phyloP scores from a whole-genome alignment of 768 basidiomycete genomes.

The Podaxis sp. region DNA sequence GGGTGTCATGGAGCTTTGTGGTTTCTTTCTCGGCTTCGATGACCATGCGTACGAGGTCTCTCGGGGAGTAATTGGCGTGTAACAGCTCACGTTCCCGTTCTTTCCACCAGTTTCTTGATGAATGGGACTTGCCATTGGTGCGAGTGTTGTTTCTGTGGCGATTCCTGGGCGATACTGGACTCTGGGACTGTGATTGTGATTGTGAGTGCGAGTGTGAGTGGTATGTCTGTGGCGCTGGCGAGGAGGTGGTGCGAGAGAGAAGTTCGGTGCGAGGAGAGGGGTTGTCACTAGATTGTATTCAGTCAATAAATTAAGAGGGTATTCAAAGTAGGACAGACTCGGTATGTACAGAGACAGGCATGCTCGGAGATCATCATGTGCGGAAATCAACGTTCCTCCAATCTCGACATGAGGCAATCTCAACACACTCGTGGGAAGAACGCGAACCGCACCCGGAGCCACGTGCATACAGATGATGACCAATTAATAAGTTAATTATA shows the following conservation, averaged over 20 bases:
- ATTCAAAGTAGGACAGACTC: slow-evolving; percentile 8
- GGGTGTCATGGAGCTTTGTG: slow-evolving; percentile 31
- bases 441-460: neutral
- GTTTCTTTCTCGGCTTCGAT: slow-evolving; percentile 36
- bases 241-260: slow-evolving; percentile 19
- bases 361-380: neutral
- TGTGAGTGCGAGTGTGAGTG: neutral
- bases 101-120: slow-evolving; percentile 2
- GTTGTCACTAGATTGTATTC: slow-evolving; percentile 1
- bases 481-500: neutral
- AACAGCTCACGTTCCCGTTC: slow-evolving; percentile 23
- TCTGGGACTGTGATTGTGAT: slow-evolving; percentile 5
- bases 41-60: slow-evolving; percentile 32
- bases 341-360: slow-evolving; percentile 10
- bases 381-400: neutral
- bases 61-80: slow-evolving; percentile 21
- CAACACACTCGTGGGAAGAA: slow-evolving; percentile 1
- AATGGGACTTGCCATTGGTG: neutral
- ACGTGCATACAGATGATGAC: neutral
- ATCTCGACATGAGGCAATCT: slow-evolving; percentile 5
- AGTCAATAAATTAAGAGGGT: slow-evolving; percentile 6
- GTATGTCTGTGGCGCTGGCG: slow-evolving; percentile 4
- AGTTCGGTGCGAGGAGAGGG: slow-evolving; percentile 25
- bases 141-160: neutral
- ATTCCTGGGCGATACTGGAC: neutral